Conservation (phyloP, 331 rosid genomes). For the Arachis monticola region DNA sequence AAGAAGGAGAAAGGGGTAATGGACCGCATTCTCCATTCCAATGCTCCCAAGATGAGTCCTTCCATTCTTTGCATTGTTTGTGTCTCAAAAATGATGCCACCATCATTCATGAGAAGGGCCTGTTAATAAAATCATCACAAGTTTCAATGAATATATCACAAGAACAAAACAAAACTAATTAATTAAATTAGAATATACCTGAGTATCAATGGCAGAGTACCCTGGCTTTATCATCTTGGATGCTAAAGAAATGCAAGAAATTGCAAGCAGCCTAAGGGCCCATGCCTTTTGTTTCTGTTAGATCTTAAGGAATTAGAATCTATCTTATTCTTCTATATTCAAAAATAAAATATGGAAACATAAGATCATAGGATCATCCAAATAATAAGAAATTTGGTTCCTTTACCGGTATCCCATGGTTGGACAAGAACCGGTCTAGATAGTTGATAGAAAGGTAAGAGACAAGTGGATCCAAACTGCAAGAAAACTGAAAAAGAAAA, state of each 20-base stretch:
- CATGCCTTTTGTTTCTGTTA: slow-evolving; percentile 74
- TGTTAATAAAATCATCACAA: background rate
- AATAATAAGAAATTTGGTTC: background rate
- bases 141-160: background rate
- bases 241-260: slow-evolving; percentile 78
- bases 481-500: slow-evolving; percentile 55
- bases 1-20: slow-evolving; percentile 86
- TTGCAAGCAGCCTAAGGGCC: slow-evolving; percentile 70
- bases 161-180: background rate
- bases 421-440: slow-evolving; percentile 77
- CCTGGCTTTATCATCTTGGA: slow-evolving; percentile 71
- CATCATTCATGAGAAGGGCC: slow-evolving; percentile 46
- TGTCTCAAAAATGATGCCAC: slow-evolving; percentile 67
- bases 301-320: too few species aligned
- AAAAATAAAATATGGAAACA: background rate
- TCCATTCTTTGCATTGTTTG: slow-evolving; percentile 77
- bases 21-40: slow-evolving; percentile 91
- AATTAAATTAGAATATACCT: slow-evolving; percentile 46
- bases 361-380: background rate
- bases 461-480: slow-evolving; percentile 55
- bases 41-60: slow-evolving; percentile 65
- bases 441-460: slow-evolving; percentile 79
- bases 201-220: slow-evolving; percentile 48
- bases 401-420: slow-evolving; percentile 64
- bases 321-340: background rate